Evolutionary conservation across 106 monocot species (phyloP), one percentile per base, ranked within the genome.

Genomic region (Apostasia shenzhenica): DNA sequence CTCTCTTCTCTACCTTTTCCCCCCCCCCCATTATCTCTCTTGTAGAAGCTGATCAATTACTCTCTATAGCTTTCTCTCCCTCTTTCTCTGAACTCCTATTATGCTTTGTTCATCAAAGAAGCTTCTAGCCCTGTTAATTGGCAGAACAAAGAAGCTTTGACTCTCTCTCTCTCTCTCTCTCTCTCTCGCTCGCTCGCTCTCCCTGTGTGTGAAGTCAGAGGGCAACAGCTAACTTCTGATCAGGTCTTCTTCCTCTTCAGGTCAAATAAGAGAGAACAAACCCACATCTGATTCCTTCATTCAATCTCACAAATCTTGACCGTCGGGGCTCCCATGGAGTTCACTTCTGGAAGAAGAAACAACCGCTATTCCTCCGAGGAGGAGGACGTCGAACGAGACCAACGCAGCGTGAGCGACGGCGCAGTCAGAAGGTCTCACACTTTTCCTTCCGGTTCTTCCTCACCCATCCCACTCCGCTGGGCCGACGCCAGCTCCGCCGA

Each of bases 261-360:
- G 59, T 61, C 72, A 79, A 73, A 57, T 3, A 67, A 67, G 39
- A 73, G 60, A 46, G 66, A 67, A 46, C 67, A 55, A 40, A 61
- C 50, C 45, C 49, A 9, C 67, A 10, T 60, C 47, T 2, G 40
- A 13, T 64, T 10, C 47, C 4, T 64, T 13, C 2, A 8, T 62
- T 62, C 62, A 4, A 43, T n/a, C 9, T 62, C 62, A 44, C 10
- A 5, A 11, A 43, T 43, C 61, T 61, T 9, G 50, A 8, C 4
- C 6, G 50, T 5, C 4, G 8, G 6, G 50, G 8, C 1, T 45
- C 67, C 14, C 70, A 75, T 80, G 80, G 75, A 70, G n/a, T 70
- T 74, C 56, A 62, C 12, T 8, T 47, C 65, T 8, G 64, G 70
- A 57, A 70, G 70, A 59, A 66, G 57, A 41, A 66, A 70, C 2